These are phyloP conservation scores for Mycena leptocephala DNA, from an alignment of 768 basidiomycete species.

Conservation along the genomic window DNA sequence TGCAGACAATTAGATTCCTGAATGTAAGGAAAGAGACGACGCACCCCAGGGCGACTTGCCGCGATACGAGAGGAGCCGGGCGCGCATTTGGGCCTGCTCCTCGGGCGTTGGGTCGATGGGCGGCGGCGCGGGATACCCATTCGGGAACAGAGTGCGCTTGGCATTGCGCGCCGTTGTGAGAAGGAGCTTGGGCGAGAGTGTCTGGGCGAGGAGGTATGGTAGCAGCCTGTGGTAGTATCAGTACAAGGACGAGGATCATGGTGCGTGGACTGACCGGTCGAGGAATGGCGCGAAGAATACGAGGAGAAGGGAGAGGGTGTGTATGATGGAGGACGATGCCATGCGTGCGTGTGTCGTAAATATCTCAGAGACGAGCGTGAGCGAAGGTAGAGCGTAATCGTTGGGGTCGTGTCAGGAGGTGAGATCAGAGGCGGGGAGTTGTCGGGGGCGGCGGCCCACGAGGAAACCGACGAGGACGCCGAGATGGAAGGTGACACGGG, in stretches of 20 bases:
- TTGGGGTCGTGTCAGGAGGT: constrained; percentile 12
- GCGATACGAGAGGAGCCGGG: constrained; percentile 53
- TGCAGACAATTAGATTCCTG: background rate
- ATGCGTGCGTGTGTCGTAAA: constrained; percentile 65
- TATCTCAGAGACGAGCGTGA: constrained; percentile 67
- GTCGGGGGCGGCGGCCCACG: constrained; percentile 31
- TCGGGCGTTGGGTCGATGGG: constrained; percentile 84
- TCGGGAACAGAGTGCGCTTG: constrained; percentile 88
- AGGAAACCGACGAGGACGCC: constrained; percentile 35
- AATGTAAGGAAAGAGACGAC: background rate
- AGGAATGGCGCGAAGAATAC: constrained; percentile 68
- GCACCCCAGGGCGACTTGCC: constrained; percentile 36
- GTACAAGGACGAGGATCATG: background rate
- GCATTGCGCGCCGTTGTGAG: constrained; percentile 68
- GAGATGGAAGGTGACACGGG: constrained; percentile 27
- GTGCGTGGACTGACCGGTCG: constrained; percentile 63
- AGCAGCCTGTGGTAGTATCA: constrained; percentile 68
- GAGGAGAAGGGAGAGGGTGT: constrained; percentile 63
- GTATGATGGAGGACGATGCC: constrained; percentile 63
- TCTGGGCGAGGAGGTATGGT: constrained; percentile 74
- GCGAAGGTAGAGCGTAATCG: constrained; percentile 59
- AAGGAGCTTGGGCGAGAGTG: constrained; percentile 68
- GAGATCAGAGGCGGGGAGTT: constrained; percentile 18
- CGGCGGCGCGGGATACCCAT: constrained; percentile 86
- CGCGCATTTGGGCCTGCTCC: constrained; percentile 77